These are phyloP conservation scores for Elongisporangium anandrum DNA, from an alignment of 352 stramenopile genomes.

Conservation along the genomic window DNA sequence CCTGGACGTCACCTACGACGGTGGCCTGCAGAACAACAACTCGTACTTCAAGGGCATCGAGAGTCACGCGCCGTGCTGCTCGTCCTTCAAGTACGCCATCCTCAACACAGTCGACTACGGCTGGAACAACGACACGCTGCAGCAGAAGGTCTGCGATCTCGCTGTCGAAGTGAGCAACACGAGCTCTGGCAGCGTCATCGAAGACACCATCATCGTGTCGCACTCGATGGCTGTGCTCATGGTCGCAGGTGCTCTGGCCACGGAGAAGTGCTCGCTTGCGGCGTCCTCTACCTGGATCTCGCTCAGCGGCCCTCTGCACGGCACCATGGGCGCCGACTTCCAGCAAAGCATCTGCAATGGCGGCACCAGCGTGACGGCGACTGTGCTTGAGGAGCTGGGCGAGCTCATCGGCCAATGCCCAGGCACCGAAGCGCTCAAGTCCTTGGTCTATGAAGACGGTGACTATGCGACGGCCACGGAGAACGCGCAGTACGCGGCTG, in stretches of 20 bases:
- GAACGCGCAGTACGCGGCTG: slow-evolving; percentile 23
- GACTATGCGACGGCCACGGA: slow-evolving; percentile 18
- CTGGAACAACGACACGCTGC: slow-evolving; percentile 36
- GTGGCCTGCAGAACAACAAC: slow-evolving; percentile 16
- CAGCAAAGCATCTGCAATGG: slow-evolving; percentile 1
- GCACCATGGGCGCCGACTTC: slow-evolving; percentile 1
- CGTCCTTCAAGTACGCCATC: slow-evolving; percentile 35
- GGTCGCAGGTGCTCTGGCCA: slow-evolving; percentile 28
- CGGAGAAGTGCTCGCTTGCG: slow-evolving; percentile 23
- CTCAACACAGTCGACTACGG: slow-evolving; percentile 34
- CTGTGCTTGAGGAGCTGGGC: slow-evolving; percentile 12
- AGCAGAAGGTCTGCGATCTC: slow-evolving; percentile 29
- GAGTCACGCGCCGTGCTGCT: slow-evolving; percentile 33
- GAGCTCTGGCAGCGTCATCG: slow-evolving; percentile 25
- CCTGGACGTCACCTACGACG: slow-evolving; percentile 20
- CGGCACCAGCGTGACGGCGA: slow-evolving; percentile 5
- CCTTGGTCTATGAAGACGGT: slow-evolving; percentile 35
- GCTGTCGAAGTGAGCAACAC: slow-evolving; percentile 19
- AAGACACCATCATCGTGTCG: slow-evolving; percentile 54
- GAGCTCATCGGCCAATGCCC: slow-evolving; percentile 42
- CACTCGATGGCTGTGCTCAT: slow-evolving; percentile 70
- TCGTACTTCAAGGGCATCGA: slow-evolving; percentile 36
- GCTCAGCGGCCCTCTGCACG: slow-evolving; percentile 1
- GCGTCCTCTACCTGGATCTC: slow-evolving; percentile 4
- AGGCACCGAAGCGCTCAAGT: slow-evolving; percentile 18